Evolutionary conservation across 1,139 yeast species (phyloP), one percentile per base, ranked within the genome.

Genomic region (Pichia norvegensis): DNA sequence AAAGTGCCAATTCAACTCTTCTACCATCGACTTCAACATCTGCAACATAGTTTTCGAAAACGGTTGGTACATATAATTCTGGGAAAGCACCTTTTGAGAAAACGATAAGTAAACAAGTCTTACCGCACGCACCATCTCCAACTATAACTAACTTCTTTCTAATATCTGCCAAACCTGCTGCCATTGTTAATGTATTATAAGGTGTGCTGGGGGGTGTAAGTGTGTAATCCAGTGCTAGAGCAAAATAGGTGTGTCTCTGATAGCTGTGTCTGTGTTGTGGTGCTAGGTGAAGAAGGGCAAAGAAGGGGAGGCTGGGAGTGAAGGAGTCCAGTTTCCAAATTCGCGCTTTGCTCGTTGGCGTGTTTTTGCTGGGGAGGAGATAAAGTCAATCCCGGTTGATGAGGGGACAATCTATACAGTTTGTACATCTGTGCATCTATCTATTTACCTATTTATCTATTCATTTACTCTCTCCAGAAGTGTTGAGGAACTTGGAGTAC

Each of bases 21-120:
- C 95, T 83, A 47, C 96, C 96, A 61, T 88, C 90, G 52, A 88
- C 95, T 65, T 85, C 95, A 48, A 88, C 95, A 63, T 86, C 95
- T 41, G 95, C 92, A 58, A 86, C 95, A 67, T 88, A 87, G 73
- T 87, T 87, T 67, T 88, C 97, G 63, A 88, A 88, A 50, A 88
- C 96, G 27, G 97, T 88, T 58, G 97, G 97, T 43, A 87, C 95
- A 65, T 88, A 88, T 49, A 86, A 92, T 64, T 87, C 95, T 53
- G 97, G 97, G 79, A 88, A 90, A 46, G 95, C 86, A 54, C 96
- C 97, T 70, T 86, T 85, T 53, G 95, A 84, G 66, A 88, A 90
- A 17, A 85, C 95, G 65, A 81, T 81, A 65, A 83, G 74, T 58
- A 83, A 72, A 77, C 90, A 83, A 6, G 92, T 83, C 63, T 83